phyloP scores from a whole-genome alignment of 768 basidiomycete species.

The Kwoniella botswanensis region DNA sequence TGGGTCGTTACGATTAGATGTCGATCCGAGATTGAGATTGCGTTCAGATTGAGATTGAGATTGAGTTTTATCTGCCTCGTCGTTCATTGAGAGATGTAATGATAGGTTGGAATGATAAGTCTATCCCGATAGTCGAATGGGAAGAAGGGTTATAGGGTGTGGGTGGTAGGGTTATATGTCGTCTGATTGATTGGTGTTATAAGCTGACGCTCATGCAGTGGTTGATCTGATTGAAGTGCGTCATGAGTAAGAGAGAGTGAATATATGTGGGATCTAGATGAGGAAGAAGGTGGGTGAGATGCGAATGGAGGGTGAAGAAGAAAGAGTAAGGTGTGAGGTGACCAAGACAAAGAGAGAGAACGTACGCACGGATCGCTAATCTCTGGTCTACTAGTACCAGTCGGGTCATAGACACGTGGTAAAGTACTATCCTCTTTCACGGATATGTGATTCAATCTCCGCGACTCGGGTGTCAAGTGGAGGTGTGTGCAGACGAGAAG shows the following conservation, averaged over 20 bases:
- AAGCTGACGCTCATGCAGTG: conserved; percentile 6
- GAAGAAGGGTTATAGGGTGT: background rate
- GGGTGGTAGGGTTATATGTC: background rate
- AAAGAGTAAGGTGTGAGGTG: conserved; percentile 1
- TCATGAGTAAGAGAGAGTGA: conserved; percentile 12
- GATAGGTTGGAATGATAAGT: background rate
- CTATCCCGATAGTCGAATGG: conserved; percentile 12
- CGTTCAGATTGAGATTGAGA: conserved; percentile 9
- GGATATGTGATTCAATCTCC: background rate
- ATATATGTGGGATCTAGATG: background rate
- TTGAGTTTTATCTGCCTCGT: conserved; percentile 9
- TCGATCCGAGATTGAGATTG: conserved; percentile 6
- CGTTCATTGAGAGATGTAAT: conserved; percentile 17
- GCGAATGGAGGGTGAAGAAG: background rate
- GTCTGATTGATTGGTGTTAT: background rate
- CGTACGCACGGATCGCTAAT: conserved; percentile 6
- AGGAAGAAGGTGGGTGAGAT: conserved; percentile 1
- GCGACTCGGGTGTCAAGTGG: background rate
- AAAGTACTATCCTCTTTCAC: background rate
- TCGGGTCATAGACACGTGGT: background rate
- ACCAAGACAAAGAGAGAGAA: no score
- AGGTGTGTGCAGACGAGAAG: background rate
- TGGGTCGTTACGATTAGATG: conserved; percentile 11
- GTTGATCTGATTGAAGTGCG: background rate
- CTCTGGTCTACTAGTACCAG: no score